Evolutionary conservation across 2,329 filamentous ascomycete species (phyloP).

Genomic region (Ophiocordyceps camponoti-floridani): DNA sequence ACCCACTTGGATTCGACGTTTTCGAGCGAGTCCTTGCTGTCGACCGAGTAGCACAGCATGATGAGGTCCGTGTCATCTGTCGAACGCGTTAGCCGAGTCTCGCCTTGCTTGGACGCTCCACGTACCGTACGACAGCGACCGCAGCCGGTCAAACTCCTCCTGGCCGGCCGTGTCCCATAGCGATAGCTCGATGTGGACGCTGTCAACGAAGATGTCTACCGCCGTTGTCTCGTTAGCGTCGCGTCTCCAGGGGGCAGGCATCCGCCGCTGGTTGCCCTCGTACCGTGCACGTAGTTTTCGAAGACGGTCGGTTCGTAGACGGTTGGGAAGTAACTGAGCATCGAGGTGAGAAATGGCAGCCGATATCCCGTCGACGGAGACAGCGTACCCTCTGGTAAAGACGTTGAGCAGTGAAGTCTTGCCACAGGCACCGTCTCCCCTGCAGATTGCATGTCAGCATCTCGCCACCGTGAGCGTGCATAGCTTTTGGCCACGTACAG

Average conservation of each 20-base stretch:
- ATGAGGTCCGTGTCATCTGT: conserved; percentile 81
- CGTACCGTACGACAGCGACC: conserved; percentile 79
- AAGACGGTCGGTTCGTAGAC: conserved; percentile 98
- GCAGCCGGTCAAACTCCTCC: conserved; percentile 94
- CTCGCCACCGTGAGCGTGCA: neutral
- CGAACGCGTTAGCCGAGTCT: neutral
- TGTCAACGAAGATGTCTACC: conserved; percentile 92
- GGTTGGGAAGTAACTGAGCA: conserved; percentile 73
- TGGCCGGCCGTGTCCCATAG: conserved; percentile 97
- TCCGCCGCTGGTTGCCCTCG: neutral
- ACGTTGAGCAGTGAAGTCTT: conserved; percentile 97
- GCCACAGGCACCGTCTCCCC: conserved; percentile 87
- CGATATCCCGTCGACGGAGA: neutral
- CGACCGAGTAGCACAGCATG: conserved; percentile 97
- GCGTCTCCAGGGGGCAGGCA: neutral
- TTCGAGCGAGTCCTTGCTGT: conserved; percentile 89
- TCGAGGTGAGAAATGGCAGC: neutral
- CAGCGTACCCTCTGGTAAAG: conserved; percentile 74
- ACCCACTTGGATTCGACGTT: conserved; percentile 99
- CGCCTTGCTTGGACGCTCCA: neutral
- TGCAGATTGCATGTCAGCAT: conserved; percentile 16
- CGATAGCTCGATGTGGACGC: conserved; percentile 88
- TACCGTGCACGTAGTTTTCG: conserved; percentile 97
- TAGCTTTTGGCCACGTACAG: conserved; percentile 32
- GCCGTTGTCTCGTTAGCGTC: conserved; percentile 2